Percentiles rank a stretch among this genome's conserved stretches.
These are phyloP conservation scores for Phialocephala sp. DNA, from an alignment of 2,329 filamentous ascomycete species.

Conservation along the genomic window DNA sequence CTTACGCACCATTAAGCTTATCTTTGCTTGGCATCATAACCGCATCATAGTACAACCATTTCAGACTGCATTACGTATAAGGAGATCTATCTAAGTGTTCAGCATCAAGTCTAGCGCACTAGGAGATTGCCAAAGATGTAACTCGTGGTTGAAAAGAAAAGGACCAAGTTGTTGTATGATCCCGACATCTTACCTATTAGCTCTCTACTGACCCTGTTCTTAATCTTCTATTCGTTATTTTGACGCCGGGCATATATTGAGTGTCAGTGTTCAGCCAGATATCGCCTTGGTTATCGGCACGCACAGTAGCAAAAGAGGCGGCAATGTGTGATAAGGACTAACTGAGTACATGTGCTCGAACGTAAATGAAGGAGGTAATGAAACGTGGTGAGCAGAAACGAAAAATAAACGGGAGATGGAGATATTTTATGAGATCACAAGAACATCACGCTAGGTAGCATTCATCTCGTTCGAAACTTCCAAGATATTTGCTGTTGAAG, in stretches of 20 bases:
- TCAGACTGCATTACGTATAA: constrained; percentile 52
- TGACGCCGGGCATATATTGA: constrained; percentile 62
- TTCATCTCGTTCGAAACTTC: constrained; percentile 17
- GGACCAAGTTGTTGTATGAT: constrained; percentile 62
- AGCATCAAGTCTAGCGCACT: constrained; percentile 59
- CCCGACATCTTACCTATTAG: constrained; percentile 66
- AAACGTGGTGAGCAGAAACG: background rate
- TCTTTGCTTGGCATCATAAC: constrained; percentile 65
- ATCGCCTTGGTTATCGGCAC: constrained; percentile 65
- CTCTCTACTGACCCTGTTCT: constrained; percentile 63
- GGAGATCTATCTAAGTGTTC: constrained; percentile 62
- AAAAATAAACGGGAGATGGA: background rate
- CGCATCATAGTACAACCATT: constrained; percentile 57
- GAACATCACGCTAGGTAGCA: constrained; percentile 1
- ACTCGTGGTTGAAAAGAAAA: constrained; percentile 54
- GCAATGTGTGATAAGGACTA: constrained; percentile 40
- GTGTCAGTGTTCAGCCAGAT: constrained; percentile 69
- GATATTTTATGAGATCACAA: background rate
- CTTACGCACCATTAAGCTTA: constrained; percentile 58
- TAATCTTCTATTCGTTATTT: constrained; percentile 66
- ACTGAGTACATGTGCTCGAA: constrained; percentile 27
- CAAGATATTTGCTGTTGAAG: constrained; percentile 2
- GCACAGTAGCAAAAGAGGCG: constrained; percentile 62
- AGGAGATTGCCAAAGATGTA: constrained; percentile 71
- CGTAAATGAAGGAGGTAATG: constrained; percentile 5